Conservation (phyloP, 768 basidiomycete species). For the Saitozyma podzolica region DNA sequence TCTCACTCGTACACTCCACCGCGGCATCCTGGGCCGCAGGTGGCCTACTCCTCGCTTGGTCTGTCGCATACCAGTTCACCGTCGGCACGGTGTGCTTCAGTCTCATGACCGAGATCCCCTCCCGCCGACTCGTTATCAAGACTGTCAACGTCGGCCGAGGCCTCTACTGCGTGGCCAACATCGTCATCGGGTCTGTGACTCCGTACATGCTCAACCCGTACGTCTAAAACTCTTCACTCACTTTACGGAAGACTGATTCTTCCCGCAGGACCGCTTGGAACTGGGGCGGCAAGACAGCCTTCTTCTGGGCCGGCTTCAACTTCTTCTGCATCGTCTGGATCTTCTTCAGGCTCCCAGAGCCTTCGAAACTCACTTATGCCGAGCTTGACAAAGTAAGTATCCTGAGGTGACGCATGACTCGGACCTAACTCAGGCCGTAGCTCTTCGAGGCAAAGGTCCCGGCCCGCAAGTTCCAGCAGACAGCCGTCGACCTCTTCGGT, state of each 20-base stretch:
- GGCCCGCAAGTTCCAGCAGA: conserved; percentile 2
- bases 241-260: neutral
- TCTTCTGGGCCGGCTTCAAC: conserved; percentile 15
- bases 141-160: conserved; percentile 23
- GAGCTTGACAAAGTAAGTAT: neutral
- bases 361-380: neutral
- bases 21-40: conserved; percentile 4
- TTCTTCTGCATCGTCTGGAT: conserved; percentile 7
- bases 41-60: conserved; percentile 7
- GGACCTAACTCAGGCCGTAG: neutral
- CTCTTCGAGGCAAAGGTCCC: conserved; percentile 4
- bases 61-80: conserved; percentile 9
- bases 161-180: conserved; percentile 13
- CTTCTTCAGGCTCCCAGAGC: conserved; percentile 4
- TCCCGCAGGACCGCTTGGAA: conserved; percentile 5
- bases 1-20: neutral
- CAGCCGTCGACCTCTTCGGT: conserved; percentile 1
- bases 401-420: neutral
- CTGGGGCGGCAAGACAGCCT: conserved; percentile 11
- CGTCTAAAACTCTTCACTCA: neutral
- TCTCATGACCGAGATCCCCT: conserved; percentile 13
- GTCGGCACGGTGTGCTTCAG: conserved; percentile 10
- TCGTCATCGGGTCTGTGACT: conserved; percentile 6
- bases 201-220: conserved; percentile 21
- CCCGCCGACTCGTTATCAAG: conserved; percentile 29